Evolutionary conservation across 2,329 filamentous ascomycete species (phyloP), one percentile per base, ranked within the genome.

Genomic region (Colletotrichum sidae): DNA sequence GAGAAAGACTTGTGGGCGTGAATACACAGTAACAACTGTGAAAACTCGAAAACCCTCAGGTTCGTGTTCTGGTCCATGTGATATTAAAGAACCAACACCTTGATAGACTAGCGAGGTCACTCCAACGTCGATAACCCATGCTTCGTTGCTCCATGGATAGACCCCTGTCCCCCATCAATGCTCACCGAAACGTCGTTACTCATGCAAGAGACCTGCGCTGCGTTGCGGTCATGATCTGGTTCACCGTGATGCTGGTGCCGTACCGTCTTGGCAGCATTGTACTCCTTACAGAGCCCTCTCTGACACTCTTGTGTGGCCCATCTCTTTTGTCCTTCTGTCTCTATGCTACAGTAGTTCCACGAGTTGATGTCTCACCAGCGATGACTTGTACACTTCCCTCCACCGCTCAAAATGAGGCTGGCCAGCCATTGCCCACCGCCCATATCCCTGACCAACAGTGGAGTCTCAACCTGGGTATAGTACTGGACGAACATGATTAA

Each of bases 271-370:
- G 51, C 62, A n/a, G 34, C 34, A 25, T 25, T 25, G 25, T 25
- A 25, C 25, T 25, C 25, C 25, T 2, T 25, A 25, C 25, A 25
- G 25, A 25, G 11, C 10, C 49, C 44, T 50, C n/a, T 34, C 38
- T 10, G n/a, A 33, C 15, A 13, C 34, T 37, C 15, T 45, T 2
- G 17, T 45, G 42, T 44, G 6, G 42, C 38, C n/a, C 17, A 17
- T 39, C 6, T 52, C 52, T 4, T 47, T 25, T 10, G 52, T 39
- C 52, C 58, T 62, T 57, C 58, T 62, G n/a, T 46, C 49, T 65
- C 37, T 45, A 55, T 62, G 12, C 52, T 47, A 17, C 17, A 17
- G 17, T 47, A 56, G 57, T 41, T 55, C 45, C 56, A 0, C 8
- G 25, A 25, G 10, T 17, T 13, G 37, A 13, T 42, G 44, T 60